Base-by-base conservation (phyloP, 2,329 filamentous ascomycete genomes). In the Thelonectria rubi region DNA sequence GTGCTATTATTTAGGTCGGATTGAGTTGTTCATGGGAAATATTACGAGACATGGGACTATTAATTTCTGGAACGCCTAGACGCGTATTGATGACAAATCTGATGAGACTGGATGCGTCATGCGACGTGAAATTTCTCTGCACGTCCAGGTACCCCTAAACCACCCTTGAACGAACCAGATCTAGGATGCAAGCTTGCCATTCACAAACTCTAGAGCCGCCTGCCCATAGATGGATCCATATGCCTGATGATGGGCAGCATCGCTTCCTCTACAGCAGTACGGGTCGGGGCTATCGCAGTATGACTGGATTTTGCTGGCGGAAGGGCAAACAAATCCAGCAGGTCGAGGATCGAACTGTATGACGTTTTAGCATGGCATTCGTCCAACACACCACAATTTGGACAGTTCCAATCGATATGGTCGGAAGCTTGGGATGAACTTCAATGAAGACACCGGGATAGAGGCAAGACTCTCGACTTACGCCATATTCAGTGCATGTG, bases 151-250 rank as follows among this genome's bases (percentile, higher is more conserved):
- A 30, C 26, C 10, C 26, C 26, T 10, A 30, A 30, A 30, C 26
- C 26, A 30, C 10, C 34, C 11, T 15, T 37, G 9, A 37, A 14
- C 34, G 14, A n/a, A n/a, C n/a, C 34, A 42, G 17, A 42, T 15
- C 46, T 48, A 32, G 18, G 24, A 15, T 18, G 5, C 9, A n/a
- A 37, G 47, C 5, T 37, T 11, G 4, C 14, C 49, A 26, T 53
- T 53, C 2, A 53, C 50, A 11, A 53, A 53, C 10, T 15, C n/a
- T 40, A 55, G 18, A 9, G 51, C 51, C 2, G 51, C 40, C 7
- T 55, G 51, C 20, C 51, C 51, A 14, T 55, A 55, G 18, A 55
- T 55, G 1, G 51, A 46, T 17, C 51, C 51, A 15, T 55, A 55
- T 24, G 2, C 2, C 42, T 55, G 51, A 15, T 55, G 51, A 15